phyloP scores from a whole-genome alignment of 192 early-diverging fungal species.

The Entophlyctis luteolus region DNA sequence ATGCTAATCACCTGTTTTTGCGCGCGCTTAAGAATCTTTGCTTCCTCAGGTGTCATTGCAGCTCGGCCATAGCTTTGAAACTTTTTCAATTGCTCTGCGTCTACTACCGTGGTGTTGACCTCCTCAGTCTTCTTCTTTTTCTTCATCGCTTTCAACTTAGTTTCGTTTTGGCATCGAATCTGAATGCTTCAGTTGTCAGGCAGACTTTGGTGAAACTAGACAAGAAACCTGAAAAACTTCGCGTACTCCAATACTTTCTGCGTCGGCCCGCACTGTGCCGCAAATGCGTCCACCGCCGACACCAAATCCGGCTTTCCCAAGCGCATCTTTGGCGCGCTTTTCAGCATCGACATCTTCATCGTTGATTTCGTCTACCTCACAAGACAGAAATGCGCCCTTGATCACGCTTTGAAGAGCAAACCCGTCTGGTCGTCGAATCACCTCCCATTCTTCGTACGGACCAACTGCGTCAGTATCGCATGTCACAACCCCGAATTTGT shows the following conservation, averaged over 20 bases:
- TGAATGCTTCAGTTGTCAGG: background rate
- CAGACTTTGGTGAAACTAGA: background rate
- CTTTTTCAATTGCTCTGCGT: slow-evolving; percentile 71
- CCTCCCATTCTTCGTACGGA: slow-evolving; percentile 74
- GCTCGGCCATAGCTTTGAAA: slow-evolving; percentile 68
- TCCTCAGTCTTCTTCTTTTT: slow-evolving; percentile 47
- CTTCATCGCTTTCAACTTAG: slow-evolving; percentile 47
- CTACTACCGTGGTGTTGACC: slow-evolving; percentile 50
- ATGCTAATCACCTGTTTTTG: slow-evolving; percentile 49
- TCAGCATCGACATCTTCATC: slow-evolving; percentile 61
- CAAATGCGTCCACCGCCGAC: slow-evolving; percentile 62
- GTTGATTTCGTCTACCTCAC: slow-evolving; percentile 42
- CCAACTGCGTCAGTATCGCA: slow-evolving; percentile 72
- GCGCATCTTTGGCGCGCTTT: slow-evolving; percentile 62
- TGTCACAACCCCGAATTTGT: slow-evolving; percentile 76
- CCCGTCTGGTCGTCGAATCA: slow-evolving; percentile 64
- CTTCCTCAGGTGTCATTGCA: slow-evolving; percentile 51
- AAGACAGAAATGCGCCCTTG: slow-evolving; percentile 65
- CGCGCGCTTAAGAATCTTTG: slow-evolving; percentile 57
- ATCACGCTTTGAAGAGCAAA: slow-evolving; percentile 56
- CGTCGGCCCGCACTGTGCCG: slow-evolving; percentile 62
- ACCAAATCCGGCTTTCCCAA: slow-evolving; percentile 57
- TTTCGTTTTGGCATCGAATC: slow-evolving; percentile 60
- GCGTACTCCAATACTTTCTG: slow-evolving; percentile 65
- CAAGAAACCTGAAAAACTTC: slow-evolving; percentile 58